Evolutionary conservation across 768 basidiomycete genomes (phyloP), one percentile per base, ranked within the genome.

Genomic region (Cystobasidium onofrii): DNA sequence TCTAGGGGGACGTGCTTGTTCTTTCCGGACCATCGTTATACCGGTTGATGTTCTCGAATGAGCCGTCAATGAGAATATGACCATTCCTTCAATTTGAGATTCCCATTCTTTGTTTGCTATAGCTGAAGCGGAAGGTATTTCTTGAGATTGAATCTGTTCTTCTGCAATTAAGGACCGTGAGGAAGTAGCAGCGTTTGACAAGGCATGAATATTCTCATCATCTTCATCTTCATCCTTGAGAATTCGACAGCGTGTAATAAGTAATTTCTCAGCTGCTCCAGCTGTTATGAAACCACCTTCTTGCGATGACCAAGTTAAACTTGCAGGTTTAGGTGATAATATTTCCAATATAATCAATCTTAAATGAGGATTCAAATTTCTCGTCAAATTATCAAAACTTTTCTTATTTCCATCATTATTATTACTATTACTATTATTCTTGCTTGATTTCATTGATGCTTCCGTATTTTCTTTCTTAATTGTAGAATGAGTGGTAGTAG

Each of bases 271-370:
- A 3, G 44, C 65, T 52, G 65, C 65, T 52, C 65, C 65, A 15
- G 65, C 65, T 25, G 41, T 67, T 34, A 67, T 52, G 50, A 50
- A 67, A 17, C 65, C 65, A 13, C 65, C 65, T 67, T 54, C 65
- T 23, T n/a, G 50, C 10, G 25, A 29, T 27, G 43, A 46, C 41
- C 43, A 46, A 50, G 46, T 33, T 17, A 67, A 27, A 36, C 65
- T 67, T 29, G 65, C 44, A n/a, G 65, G 65, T 52, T 46, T 52
- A 3, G 31, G 4, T 7, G 65, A 67, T 17, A 10, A n/a, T 25
- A 52, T 52, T 18, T 67, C 65, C 15, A 67, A 18, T 29, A 67
- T 67, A 6, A 17, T 18, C 41, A 67, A 52, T 52, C 31, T 43
- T 29, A 67, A 31, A 34, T 46, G 65, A 33, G 65, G 65, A 31